Evolutionary conservation across 768 basidiomycete species (phyloP), one percentile per base, ranked within the genome.

Genomic region (Paxillus ammoniavirescens): DNA sequence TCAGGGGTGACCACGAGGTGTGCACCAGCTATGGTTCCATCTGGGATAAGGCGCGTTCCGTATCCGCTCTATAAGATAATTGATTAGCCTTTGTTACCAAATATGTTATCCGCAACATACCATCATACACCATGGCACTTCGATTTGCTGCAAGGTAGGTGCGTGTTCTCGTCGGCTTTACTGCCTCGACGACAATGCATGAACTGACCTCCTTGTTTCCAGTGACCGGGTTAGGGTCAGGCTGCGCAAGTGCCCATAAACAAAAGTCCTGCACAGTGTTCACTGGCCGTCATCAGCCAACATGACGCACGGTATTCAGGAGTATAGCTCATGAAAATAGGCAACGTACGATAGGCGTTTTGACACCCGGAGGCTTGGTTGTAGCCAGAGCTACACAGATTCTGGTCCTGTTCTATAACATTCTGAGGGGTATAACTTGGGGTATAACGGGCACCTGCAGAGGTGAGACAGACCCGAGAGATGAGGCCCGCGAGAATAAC

Each of bases 1-100:
- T 86, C 84, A n/a, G 87, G 83, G 0, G 89, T 89, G 57, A 81
- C 75, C 5, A 89, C 76, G 65, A 89, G 81, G 64, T 86, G 87
- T 15, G 81, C 86, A 47, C 83, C 83, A 1, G 72, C 75, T 61
- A 90, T 81, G n/a, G 84, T 71, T 30, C 86, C 90, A 49, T 83
- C 80, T 10, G 88, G 90, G 57, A 92, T 88, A 59, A 87, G 65
- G 46, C 82, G 83, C 13, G 81, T 78, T 30, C 87, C 87, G 45
- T 82, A 77, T 36, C 80, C 81, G 58, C 72, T 66, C 83, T 86
- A 52, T 43, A 28, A 40, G 47, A 36, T 52, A 46, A 33, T 33
- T 18, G 8, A 36, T 50, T 14, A 53, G 35, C 23, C n/a, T 35
- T 17, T 37, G n/a, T 14, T 17, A 36, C 52, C 36, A 41, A 44